phyloP scores from a whole-genome alignment of 1,284 basidiomycete genomes.

The Wallemia mellicola region DNA sequence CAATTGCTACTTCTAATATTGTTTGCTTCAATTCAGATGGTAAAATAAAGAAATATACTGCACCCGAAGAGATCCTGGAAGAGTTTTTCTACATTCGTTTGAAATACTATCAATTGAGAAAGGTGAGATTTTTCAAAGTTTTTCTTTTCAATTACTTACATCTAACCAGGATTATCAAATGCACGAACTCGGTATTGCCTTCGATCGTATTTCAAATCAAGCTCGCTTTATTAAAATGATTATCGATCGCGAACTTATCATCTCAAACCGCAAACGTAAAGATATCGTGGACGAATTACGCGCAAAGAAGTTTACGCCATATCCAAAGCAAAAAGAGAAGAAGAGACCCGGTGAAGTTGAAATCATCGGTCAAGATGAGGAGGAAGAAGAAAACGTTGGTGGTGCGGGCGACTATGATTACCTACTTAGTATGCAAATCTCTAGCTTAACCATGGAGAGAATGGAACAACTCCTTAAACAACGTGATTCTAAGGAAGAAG shows the following conservation, averaged over 20 bases:
- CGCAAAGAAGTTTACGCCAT: slow-evolving; percentile 54
- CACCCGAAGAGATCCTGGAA: slow-evolving; percentile 69
- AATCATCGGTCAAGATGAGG: slow-evolving; percentile 29
- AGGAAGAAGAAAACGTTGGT: slow-evolving; percentile 22
- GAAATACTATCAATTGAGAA: slow-evolving; percentile 76
- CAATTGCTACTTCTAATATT: slow-evolving; percentile 82
- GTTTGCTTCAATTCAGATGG: slow-evolving; percentile 89
- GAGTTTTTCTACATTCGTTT: slow-evolving; percentile 79
- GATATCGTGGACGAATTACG: slow-evolving; percentile 65
- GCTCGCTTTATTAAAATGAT: slow-evolving; percentile 96
- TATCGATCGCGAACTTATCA: slow-evolving; percentile 53
- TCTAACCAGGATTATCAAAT: slow-evolving; percentile 67
- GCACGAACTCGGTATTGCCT: slow-evolving; percentile 47
- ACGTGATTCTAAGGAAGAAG: slow-evolving; percentile 50
- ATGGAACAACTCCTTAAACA: slow-evolving; percentile 60
- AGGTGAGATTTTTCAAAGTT: too few relatives aligned
- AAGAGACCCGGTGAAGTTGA: slow-evolving; percentile 41
- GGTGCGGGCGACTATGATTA: slow-evolving; percentile 62
- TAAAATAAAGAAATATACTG: slow-evolving; percentile 79
- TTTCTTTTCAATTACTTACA: too few relatives aligned
- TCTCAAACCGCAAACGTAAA: slow-evolving; percentile 69
- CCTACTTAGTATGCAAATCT: slow-evolving; percentile 78
- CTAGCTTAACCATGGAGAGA: slow-evolving; percentile 79
- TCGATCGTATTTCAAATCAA: slow-evolving; percentile 74
- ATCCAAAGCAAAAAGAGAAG: slow-evolving; percentile 33